These are phyloP conservation scores for Pichia inconspicua DNA, from an alignment of 1,139 yeast species.

Conservation along the genomic window DNA sequence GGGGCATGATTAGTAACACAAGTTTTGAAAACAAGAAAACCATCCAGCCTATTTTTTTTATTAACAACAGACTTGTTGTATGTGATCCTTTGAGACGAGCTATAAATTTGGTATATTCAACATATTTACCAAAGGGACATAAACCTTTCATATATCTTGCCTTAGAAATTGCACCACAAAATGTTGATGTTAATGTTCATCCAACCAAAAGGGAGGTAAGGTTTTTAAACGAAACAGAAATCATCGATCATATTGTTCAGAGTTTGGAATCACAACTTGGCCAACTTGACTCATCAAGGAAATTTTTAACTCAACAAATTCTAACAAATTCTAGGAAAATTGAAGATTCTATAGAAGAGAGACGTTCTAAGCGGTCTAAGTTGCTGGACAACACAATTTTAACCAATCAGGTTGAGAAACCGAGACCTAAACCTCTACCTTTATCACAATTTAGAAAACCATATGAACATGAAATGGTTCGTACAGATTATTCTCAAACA, in stretches of 20 bases:
- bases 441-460: conserved; percentile 26
- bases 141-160: conserved; percentile 74
- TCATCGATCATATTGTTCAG: conserved; percentile 52
- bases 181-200: conserved; percentile 88
- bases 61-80: conserved; percentile 73
- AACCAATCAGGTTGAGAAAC: conserved; percentile 4
- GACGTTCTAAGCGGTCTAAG: conserved; percentile 7
- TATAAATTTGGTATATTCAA: conserved; percentile 51
- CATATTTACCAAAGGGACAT: conserved; percentile 71
- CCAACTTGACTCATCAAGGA: conserved; percentile 60
- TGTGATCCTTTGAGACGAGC: conserved; percentile 79
- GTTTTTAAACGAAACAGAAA: conserved; percentile 80
- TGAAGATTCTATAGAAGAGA: conserved; percentile 11
- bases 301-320: conserved; percentile 59
- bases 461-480: conserved; percentile 58
- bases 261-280: conserved; percentile 45
- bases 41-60: conserved; percentile 67
- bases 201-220: conserved; percentile 94
- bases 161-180: conserved; percentile 54
- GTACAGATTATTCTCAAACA: conserved; percentile 68
- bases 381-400: neutral
- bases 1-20: conserved; percentile 64
- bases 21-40: conserved; percentile 65
- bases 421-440: conserved; percentile 13
- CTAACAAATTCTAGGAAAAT: conserved; percentile 23